phyloP scores from a whole-genome alignment of 805 yeast species.

The Wickerhamiella cacticola region DNA sequence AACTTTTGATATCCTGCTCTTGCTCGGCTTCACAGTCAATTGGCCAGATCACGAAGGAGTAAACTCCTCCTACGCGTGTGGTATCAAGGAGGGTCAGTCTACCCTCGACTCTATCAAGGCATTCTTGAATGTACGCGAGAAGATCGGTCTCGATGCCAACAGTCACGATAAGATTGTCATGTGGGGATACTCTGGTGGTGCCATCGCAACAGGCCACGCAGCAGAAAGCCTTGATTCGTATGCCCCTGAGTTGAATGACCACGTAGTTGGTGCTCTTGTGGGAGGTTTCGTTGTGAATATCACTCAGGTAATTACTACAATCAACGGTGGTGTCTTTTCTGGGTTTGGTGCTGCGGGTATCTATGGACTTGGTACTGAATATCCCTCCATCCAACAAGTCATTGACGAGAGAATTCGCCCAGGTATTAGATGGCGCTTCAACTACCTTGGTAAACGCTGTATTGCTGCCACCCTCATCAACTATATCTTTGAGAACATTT shows the following conservation, averaged over 20 bases:
- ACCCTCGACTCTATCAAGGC: conserved; percentile 26
- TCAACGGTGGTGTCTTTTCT: conserved; percentile 21
- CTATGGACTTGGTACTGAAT: conserved; percentile 23
- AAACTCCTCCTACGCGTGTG: conserved; percentile 20
- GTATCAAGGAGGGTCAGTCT: conserved; percentile 22
- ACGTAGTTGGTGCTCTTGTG: conserved; percentile 18
- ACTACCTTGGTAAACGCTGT: conserved; percentile 17
- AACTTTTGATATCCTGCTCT: conserved; percentile 16
- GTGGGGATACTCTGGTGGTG: conserved; percentile 26
- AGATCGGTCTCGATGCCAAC: conserved; percentile 15
- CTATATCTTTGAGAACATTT: conserved; percentile 18
- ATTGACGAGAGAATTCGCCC: conserved; percentile 15
- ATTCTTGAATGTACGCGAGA: conserved; percentile 13
- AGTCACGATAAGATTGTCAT: conserved; percentile 17
- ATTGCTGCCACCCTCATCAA: conserved; percentile 13
- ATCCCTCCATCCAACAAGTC: conserved; percentile 20
- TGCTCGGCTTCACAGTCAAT: conserved; percentile 19
- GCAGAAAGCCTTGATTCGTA: conserved; percentile 19
- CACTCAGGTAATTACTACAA: conserved; percentile 15
- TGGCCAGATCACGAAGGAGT: conserved; percentile 24
- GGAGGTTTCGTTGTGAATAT: conserved; percentile 22
- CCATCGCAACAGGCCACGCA: conserved; percentile 23
- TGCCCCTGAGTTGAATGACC: conserved; percentile 22
- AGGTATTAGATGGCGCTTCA: conserved; percentile 14
- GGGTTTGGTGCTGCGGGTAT: conserved; percentile 24